Evolutionary conservation across 129 eudicot genomes (phyloP).

Genomic region (Saussurea involucrata): DNA sequence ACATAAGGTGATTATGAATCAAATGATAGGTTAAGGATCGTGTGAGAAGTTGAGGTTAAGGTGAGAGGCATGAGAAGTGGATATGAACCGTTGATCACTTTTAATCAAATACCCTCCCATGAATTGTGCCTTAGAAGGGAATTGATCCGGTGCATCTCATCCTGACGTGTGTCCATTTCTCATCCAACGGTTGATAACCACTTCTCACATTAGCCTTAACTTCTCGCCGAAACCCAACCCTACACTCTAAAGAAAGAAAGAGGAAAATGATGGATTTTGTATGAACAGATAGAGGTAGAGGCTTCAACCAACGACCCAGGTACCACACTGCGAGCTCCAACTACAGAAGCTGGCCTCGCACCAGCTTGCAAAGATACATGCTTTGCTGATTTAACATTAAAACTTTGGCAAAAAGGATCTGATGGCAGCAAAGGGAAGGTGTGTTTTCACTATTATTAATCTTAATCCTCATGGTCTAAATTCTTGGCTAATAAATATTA

Average conservation of each 20-base stretch:
- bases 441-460: not conserved
- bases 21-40: no score
- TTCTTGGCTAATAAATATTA: not conserved
- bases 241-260: constrained; percentile 8
- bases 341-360: constrained; percentile 72
- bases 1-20: constrained; percentile 48
- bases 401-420: constrained; percentile 61
- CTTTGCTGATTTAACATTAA: constrained; percentile 56
- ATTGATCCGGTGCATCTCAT: no score
- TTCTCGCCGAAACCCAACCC: not conserved
- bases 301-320: constrained; percentile 84
- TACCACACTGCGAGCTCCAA: constrained; percentile 90
- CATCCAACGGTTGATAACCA: no score
- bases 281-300: constrained; percentile 75
- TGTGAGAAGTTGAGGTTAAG: no score
- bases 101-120: no score
- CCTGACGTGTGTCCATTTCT: no score
- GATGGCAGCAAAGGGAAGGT: constrained; percentile 94
- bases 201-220: no score
- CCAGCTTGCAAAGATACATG: constrained; percentile 97
- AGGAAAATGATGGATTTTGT: not conserved
- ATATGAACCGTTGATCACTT: no score
- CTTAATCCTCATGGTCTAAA: not conserved
- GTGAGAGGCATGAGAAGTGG: no score
- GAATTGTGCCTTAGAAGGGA: no score